Evolutionary conservation across 371 early-diverging fungal species (phyloP), one percentile per base, ranked within the genome.

Genomic region (Mortierella sp.): DNA sequence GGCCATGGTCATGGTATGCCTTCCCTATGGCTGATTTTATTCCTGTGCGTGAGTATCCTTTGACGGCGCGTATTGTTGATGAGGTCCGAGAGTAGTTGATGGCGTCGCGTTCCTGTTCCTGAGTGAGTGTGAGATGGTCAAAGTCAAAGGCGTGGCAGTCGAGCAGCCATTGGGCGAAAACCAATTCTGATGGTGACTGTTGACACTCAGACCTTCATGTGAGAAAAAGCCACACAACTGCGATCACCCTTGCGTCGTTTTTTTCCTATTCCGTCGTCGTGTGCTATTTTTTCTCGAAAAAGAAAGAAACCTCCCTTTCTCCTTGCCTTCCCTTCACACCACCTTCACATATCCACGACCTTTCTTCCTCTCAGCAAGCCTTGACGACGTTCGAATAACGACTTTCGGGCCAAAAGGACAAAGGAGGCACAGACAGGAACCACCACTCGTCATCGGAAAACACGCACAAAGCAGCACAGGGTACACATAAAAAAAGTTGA

Each of bases 1-100:
- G 2, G 77, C 47, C 81, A 81, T 81, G 41, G 77, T 66, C 65
- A 45, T 69, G 29, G 39, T 73, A 65, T 61, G 22, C 34, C 22
- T 39, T 22, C 2, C 31, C 31, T 52, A 16, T 29, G 16, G 8
- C 29, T 29, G 14, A 14, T 24, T 53, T 16, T 53, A 24, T 29
- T 53, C 50, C 50, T 50, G n/a, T n/a, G n/a, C n/a, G n/a, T n/a
- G 6, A 24, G 8, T 14, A 14, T 53, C 16, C 55, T 19, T 34
- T 22, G 10, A 34, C 19, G n/a, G 19, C 10, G 22, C 61, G 61
- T 9, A 39, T 37, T 5, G n/a, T 8, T 14, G 55, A 53, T 26
- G 14, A 24, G 39, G 43, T 65, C 65, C 26, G 8, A 13, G 37
- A 9, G 40, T 37, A 13, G 24, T 41, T n/a, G 64, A 40, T 64